Percentiles rank a stretch among this genome's conserved stretches.
Conservation (phyloP, 139 green algal genomes). For the Chlamydomonas sp. region DNA sequence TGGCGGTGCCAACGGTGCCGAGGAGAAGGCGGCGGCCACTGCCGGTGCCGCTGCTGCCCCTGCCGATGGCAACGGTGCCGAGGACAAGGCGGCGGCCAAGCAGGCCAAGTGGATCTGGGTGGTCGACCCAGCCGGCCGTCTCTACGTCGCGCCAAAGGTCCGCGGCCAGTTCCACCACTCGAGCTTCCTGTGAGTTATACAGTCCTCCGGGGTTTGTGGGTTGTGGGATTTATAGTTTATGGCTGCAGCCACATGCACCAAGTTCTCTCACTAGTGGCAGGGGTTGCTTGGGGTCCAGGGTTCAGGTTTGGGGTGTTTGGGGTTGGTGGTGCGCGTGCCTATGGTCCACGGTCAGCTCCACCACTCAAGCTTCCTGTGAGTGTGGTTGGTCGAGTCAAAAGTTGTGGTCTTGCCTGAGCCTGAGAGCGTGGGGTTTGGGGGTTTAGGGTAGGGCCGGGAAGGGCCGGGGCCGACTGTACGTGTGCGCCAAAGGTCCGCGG, state of each 20-base stretch:
- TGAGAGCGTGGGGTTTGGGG: no score
- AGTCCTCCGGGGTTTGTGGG: not conserved
- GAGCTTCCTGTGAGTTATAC: conserved; percentile 38
- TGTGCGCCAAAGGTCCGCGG: conserved; percentile 32
- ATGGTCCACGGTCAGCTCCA: conserved; percentile 45
- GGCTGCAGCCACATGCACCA: no score
- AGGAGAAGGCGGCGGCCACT: no score
- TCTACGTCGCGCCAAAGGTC: conserved; percentile 42
- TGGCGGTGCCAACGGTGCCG: not conserved
- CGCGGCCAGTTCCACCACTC: conserved; percentile 55
- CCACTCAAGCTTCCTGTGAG: conserved; percentile 53
- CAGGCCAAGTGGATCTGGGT: conserved; percentile 60
- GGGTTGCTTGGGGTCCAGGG: no score
- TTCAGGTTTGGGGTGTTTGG: no score
- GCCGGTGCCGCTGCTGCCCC: not conserved
- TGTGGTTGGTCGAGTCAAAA: no score
- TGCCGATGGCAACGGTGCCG: not conserved
- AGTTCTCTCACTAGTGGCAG: no score
- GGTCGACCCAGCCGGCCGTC: conserved; percentile 34
- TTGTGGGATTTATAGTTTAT: no score
- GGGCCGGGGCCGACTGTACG: conserved; percentile 46
- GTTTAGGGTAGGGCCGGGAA: no score
- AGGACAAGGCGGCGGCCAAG: conserved; percentile 23
- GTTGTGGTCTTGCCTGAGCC: no score
- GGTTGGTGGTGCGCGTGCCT: no score